Evolutionary conservation across 106 monocot genomes (phyloP).

Genomic region (Triglochin maritima): DNA sequence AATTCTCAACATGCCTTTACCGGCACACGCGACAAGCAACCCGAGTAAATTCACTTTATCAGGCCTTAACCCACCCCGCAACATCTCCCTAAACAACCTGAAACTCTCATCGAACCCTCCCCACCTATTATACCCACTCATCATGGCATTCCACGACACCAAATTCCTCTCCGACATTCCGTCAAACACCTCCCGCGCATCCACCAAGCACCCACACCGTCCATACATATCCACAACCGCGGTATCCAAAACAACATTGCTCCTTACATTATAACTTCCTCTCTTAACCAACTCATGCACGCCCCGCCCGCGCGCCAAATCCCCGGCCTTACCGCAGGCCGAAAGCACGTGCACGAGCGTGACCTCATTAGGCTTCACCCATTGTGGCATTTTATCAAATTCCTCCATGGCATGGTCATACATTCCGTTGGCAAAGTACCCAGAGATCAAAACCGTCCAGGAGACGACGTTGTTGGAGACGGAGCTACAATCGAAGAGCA

Average conservation of each 20-base stretch:
- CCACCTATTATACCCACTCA: slow-evolving; percentile 21
- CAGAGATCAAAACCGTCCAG: slow-evolving; percentile 36
- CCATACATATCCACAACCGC: slow-evolving; percentile 37
- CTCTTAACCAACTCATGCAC: slow-evolving; percentile 4
- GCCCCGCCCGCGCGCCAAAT: slow-evolving; percentile 19
- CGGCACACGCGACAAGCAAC: slow-evolving; percentile 20
- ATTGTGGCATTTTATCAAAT: slow-evolving; percentile 15
- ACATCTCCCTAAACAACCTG: slow-evolving; percentile 14
- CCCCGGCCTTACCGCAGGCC: slow-evolving; percentile 23
- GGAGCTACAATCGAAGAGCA: slow-evolving; percentile 3
- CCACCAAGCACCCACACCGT: slow-evolving; percentile 21
- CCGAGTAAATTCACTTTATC: slow-evolving; percentile 30
- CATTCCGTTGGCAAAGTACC: slow-evolving; percentile 9
- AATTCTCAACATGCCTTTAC: background rate
- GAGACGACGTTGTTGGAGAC: slow-evolving; percentile 16
- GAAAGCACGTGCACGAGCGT: slow-evolving; percentile 28
- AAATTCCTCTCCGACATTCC: slow-evolving; percentile 20
- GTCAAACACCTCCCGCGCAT: slow-evolving; percentile 21
- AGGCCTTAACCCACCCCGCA: background rate
- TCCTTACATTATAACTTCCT: background rate
- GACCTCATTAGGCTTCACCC: slow-evolving; percentile 24
- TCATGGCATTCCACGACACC: slow-evolving; percentile 39
- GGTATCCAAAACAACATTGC: slow-evolving; percentile 17
- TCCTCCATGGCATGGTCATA: slow-evolving; percentile 14
- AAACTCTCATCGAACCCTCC: slow-evolving; percentile 3